Base-by-base conservation (phyloP, 2,329 filamentous ascomycete genomes). In the Capronia epimyces region DNA sequence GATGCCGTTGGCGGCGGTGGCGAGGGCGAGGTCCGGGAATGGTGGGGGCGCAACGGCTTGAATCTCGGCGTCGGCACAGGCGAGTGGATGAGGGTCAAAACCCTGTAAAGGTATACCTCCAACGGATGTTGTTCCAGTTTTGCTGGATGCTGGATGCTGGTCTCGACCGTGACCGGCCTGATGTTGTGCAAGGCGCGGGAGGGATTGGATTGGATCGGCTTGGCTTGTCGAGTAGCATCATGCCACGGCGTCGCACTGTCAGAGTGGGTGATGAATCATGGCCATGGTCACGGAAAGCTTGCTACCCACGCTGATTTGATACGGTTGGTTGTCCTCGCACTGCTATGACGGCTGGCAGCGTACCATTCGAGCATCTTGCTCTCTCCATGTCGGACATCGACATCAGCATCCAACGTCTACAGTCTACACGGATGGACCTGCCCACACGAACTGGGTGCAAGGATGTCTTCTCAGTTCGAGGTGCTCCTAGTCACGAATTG, bases 11-110 rank as follows among this genome's bases (percentile, higher is more conserved):
- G 81, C 31, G 80, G 75, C 1, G 69, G 74, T 3, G 83, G 85
- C 48, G 85, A 89, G 56, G 81, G 83, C 58, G 78, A 79, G 31
- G 87, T 95, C 15, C 75, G 87, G 50, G 76, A 78, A 56, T 97
- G 91, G 91, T 97, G 91, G 91, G 85, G 87, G 20, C 73, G 77
- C 58, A 91, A 93, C 60, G 89, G 88, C 0, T 71, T 94, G 55
- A 91, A 93, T 63, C 68, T 94, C 46, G 86, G 87, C 1, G 75
- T 93, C 34, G 83, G 86, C 2, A 91, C 88, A 34, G 89, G 86
- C 59, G 89, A 94, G 67, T 94, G 88, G 89, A 89, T 93, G 82
- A 86, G 86, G 70, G 81, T 83, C 15, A 86, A 86, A 69, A 81
- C 84, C 56, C 70, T 94, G 56, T 86, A 57, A 68, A 12, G 13